Conservation (phyloP, 2,329 filamentous ascomycete species). For the Mycocentrospora acerina region DNA sequence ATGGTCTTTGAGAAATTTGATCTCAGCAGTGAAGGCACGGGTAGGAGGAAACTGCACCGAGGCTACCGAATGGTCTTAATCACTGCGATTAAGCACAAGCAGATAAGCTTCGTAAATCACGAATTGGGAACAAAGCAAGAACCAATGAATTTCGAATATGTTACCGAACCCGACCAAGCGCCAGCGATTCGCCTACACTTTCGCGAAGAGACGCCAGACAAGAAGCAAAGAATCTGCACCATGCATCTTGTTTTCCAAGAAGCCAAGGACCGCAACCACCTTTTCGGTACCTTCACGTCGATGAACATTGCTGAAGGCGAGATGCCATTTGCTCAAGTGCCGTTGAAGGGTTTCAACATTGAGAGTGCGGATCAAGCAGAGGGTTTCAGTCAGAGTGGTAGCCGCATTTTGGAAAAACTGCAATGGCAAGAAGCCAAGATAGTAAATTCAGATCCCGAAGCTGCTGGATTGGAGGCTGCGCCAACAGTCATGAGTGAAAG, state of each 20-base stretch:
- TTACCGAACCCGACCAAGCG: constrained; percentile 59
- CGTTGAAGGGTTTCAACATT: constrained; percentile 66
- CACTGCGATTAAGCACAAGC: constrained; percentile 75
- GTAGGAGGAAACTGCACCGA: constrained; percentile 70
- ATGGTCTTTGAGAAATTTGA: constrained; percentile 72
- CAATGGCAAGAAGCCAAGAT: constrained; percentile 69
- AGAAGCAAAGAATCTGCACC: constrained; percentile 52
- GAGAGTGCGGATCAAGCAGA: constrained; percentile 57
- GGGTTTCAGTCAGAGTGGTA: constrained; percentile 42
- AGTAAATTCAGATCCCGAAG: constrained; percentile 67
- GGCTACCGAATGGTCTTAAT: constrained; percentile 78
- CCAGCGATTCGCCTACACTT: constrained; percentile 72
- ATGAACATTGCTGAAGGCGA: constrained; percentile 69
- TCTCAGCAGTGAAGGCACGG: constrained; percentile 70
- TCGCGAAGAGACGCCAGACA: constrained; percentile 58
- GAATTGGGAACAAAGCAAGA: constrained; percentile 60
- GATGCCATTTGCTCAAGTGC: constrained; percentile 68
- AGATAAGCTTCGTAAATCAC: constrained; percentile 74
- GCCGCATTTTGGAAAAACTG: constrained; percentile 46
- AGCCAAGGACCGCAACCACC: constrained; percentile 66
- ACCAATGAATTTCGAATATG: constrained; percentile 75
- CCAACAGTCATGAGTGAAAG: constrained; percentile 75
- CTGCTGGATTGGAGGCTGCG: constrained; percentile 57
- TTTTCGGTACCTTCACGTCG: constrained; percentile 74
- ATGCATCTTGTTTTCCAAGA: constrained; percentile 79